Percentiles rank a stretch among this genome's conserved stretches.
Conservation (phyloP, 2,329 filamentous ascomycete species). For the Dactylonectria macrodidyma region DNA sequence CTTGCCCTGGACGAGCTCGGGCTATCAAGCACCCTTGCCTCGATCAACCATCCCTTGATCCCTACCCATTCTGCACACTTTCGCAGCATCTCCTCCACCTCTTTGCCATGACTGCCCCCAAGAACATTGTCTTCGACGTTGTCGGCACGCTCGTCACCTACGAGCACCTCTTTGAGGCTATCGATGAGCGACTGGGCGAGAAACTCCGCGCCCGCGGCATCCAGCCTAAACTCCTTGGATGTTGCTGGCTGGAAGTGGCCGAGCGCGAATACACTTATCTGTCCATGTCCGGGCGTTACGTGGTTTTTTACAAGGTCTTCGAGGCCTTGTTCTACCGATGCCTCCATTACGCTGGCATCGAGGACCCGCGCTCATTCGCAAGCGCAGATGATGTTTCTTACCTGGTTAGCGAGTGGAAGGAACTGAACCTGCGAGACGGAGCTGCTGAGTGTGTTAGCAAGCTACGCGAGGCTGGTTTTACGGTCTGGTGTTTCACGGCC, state of each 20-base stretch:
- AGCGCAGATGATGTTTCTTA: constrained; percentile 16
- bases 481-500: constrained; percentile 36
- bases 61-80: constrained; percentile 1
- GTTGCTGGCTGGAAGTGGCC: constrained; percentile 27
- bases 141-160: constrained; percentile 38
- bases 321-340: constrained; percentile 26
- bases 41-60: not conserved
- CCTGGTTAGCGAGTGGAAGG: constrained; percentile 23
- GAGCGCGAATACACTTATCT: constrained; percentile 28
- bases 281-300: constrained; percentile 29
- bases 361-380: constrained; percentile 21
- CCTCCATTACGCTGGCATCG: constrained; percentile 28
- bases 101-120: constrained; percentile 8
- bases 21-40: not conserved
- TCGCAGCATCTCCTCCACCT: not conserved
- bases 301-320: constrained; percentile 28
- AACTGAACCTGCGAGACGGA: constrained; percentile 17
- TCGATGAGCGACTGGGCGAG: constrained; percentile 23
- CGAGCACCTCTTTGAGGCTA: constrained; percentile 27
- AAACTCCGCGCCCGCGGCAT: constrained; percentile 20
- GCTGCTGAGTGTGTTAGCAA: constrained; percentile 35
- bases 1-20: too few relatives aligned
- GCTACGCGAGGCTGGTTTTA: constrained; percentile 34
- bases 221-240: constrained; percentile 25
- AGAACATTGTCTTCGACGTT: constrained; percentile 39